Conservation (phyloP, 2,329 filamentous ascomycete genomes). For the Claviceps cyperi region DNA sequence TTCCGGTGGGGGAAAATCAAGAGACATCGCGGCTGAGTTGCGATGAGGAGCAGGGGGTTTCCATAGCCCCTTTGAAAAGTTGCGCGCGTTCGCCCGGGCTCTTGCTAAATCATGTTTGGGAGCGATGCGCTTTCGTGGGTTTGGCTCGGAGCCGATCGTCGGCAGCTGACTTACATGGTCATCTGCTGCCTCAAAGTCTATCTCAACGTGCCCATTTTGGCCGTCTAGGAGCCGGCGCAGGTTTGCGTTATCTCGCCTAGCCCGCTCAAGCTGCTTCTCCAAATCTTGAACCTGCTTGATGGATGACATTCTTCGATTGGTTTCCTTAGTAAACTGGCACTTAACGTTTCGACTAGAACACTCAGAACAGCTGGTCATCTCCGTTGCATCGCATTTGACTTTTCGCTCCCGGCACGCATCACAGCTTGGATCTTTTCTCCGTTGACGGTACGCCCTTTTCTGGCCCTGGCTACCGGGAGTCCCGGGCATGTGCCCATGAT, state of each 20-base stretch:
- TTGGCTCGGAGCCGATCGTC: slow-evolving; percentile 50
- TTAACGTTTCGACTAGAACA: slow-evolving; percentile 94
- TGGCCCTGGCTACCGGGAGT: slow-evolving; percentile 47
- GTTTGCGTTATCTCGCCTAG: slow-evolving; percentile 66
- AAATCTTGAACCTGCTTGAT: slow-evolving; percentile 98
- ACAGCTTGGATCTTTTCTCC: slow-evolving; percentile 92
- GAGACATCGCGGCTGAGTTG: slow-evolving; percentile 29
- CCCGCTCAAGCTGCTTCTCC: slow-evolving; percentile 73
- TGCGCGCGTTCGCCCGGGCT: slow-evolving; percentile 58
- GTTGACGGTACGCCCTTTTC: slow-evolving; percentile 87
- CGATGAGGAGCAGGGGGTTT: slow-evolving; percentile 60
- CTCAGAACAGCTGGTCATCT: slow-evolving; percentile 91
- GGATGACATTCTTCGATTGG: slow-evolving; percentile 94
- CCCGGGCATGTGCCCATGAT: slow-evolving; percentile 21
- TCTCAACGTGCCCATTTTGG: slow-evolving; percentile 33
- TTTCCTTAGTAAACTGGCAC: slow-evolving; percentile 98
- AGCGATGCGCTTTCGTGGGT: slow-evolving; percentile 45
- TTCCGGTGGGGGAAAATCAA: slow-evolving; percentile 42
- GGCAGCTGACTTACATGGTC: slow-evolving; percentile 44
- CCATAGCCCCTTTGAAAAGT: slow-evolving; percentile 64
- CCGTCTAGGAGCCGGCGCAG: slow-evolving; percentile 50
- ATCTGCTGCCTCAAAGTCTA: slow-evolving; percentile 32
- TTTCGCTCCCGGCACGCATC: slow-evolving; percentile 86
- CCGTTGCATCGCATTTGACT: slow-evolving; percentile 88
- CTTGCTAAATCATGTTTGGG: slow-evolving; percentile 54